Conservation (phyloP, 371 early-diverging fungal genomes). For the Rozella allomycis region DNA sequence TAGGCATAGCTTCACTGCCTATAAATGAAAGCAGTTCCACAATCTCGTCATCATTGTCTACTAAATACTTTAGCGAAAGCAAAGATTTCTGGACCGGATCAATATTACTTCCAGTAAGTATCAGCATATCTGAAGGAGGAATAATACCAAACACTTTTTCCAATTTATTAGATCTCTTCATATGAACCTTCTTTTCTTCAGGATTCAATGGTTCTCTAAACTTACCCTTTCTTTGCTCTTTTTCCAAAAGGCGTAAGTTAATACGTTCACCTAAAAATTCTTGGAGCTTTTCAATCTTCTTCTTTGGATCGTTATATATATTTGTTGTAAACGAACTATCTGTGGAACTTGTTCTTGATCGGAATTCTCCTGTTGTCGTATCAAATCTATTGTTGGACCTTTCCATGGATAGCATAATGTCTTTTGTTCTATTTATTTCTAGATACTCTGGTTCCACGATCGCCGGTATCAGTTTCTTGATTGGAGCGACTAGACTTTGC, state of each 20-base stretch:
- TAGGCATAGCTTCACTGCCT: no score
- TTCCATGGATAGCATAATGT: conserved; percentile 1
- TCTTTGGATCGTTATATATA: conserved; percentile 3
- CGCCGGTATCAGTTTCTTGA: neutral
- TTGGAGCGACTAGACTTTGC: neutral
- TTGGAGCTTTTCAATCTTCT: conserved; percentile 14
- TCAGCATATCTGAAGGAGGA: conserved; percentile 5
- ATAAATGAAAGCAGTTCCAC: no score
- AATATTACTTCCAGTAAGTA: no score
- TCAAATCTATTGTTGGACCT: neutral
- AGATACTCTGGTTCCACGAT: neutral
- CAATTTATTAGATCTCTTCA: conserved; percentile 7
- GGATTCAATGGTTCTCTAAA: conserved; percentile 6
- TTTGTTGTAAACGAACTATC: neutral
- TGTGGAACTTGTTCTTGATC: neutral
- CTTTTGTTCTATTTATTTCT: conserved; percentile 1
- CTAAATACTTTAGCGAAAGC: no score
- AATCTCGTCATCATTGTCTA: no score
- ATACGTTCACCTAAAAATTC: conserved; percentile 10
- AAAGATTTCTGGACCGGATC: no score
- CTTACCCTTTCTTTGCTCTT: conserved; percentile 1
- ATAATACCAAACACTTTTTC: conserved; percentile 8
- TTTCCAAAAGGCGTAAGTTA: conserved; percentile 5
- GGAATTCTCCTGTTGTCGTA: neutral
- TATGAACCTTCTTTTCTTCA: conserved; percentile 5